Conservation (phyloP, 2,329 filamentous ascomycete species). For the Cladophialophora chaetospira region DNA sequence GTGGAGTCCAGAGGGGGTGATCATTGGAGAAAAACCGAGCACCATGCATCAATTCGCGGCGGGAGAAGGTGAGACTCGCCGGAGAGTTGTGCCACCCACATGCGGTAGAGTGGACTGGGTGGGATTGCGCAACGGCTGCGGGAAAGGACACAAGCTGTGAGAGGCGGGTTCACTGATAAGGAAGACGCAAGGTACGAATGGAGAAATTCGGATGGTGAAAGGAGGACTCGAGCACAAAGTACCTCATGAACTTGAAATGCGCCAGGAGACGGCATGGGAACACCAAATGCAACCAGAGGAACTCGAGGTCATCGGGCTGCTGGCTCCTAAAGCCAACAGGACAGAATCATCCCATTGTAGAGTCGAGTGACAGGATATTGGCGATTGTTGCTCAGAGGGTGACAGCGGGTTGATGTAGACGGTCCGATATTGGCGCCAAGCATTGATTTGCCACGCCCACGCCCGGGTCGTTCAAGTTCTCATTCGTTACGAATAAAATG, state of each 20-base stretch:
- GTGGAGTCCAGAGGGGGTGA: neutral
- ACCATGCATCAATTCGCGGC: slow-evolving; percentile 8
- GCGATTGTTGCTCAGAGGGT: neutral
- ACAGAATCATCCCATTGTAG: no score
- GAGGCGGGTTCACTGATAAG: slow-evolving; percentile 7
- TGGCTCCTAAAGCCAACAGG: neutral
- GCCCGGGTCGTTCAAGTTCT: no score
- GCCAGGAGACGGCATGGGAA: neutral
- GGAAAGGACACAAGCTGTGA: slow-evolving; percentile 2
- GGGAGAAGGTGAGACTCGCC: slow-evolving; percentile 5
- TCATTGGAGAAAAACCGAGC: neutral
- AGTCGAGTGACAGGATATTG: no score
- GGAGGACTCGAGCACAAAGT: neutral
- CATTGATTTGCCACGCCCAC: neutral
- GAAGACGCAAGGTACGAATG: neutral
- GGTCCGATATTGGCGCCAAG: neutral
- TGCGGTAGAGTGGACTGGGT: slow-evolving; percentile 1
- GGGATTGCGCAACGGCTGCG: neutral
- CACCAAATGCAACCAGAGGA: neutral
- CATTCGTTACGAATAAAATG: neutral
- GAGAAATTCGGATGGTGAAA: neutral
- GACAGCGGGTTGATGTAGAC: neutral
- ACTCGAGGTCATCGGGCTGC: neutral
- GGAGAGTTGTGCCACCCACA: neutral
- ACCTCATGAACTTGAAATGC: slow-evolving; percentile 1